Base-by-base conservation (phyloP, 2,329 filamentous ascomycete species). In the Botrytis aclada region DNA sequence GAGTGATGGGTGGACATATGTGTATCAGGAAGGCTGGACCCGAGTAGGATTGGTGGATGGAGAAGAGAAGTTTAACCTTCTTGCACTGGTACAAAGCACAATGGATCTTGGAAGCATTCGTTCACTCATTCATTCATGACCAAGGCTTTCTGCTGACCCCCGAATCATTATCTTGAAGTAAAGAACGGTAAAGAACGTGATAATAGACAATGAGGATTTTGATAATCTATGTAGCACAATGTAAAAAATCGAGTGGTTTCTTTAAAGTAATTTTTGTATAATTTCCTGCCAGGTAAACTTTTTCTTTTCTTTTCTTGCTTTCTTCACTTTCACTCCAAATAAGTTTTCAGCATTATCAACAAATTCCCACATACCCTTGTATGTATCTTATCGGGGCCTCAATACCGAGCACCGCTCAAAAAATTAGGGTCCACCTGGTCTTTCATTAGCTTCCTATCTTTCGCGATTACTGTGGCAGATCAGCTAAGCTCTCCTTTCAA, bases 381-480 rank as follows among this genome's bases (percentile, higher is more conserved):
- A 39, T 65, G 25, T 29, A 39, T 39, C 63, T 66, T 54, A 66
- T 66, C 64, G 34, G 45, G 32, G 22, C 43, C 63, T 29, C 32
- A n/a, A 47, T 47, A 25, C 63, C 29, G 43, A 29, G 43, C 63
- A 65, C 43, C 63, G 5, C 32, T 54, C 45, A 37, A 66, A 54
- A 51, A 20, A 39, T 29, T 29, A 66, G 64, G 45, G 43, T 54
- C 64, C 64, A 66, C 64, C 64, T 54, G 63, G 41, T 66, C 64
- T 66, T 66, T 66, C 64, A 62, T 39, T 62, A 62, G 60, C 60
- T 62, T 41, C 60, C 37, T 39, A 41, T 62, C 51, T 41, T 62
- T 62, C 60, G 22, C 60, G 37, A 62, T 6, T 8, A n/a, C 47
- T 54, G 60, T 18, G 25, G 34, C 32, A 41, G 32, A 67, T 67